These are phyloP conservation scores for Candida ovalis DNA, from an alignment of 805 yeast species.

Conservation along the genomic window DNA sequence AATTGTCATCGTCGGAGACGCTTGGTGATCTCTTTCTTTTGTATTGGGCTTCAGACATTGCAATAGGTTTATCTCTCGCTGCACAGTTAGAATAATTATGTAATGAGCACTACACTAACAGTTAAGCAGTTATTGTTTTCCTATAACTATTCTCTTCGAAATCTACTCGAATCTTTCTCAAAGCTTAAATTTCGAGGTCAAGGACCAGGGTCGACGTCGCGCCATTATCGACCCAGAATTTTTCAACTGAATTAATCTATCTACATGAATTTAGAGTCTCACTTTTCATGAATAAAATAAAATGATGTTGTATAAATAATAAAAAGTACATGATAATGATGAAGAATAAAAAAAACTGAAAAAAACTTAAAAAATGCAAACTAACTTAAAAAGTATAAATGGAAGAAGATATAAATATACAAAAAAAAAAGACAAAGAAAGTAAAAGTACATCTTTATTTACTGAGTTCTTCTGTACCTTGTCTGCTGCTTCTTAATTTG, in stretches of 20 bases:
- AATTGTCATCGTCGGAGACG: conserved; percentile 13
- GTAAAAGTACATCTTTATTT: not conserved
- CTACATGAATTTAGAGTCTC: too few species aligned
- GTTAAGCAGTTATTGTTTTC: not conserved
- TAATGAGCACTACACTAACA: not conserved
- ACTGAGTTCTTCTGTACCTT: not conserved
- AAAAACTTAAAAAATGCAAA: not conserved
- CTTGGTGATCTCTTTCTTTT: conserved; percentile 9
- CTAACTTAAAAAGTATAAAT: not conserved
- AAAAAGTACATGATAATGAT: not conserved
- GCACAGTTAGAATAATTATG: too few species aligned
- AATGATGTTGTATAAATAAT: not conserved
- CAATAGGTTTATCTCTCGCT: too few species aligned
- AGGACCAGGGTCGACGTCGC: too few species aligned
- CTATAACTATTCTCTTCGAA: too few species aligned
- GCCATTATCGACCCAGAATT: too few species aligned
- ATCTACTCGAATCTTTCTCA: too few species aligned
- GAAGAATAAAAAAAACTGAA: not conserved
- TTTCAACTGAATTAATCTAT: too few species aligned
- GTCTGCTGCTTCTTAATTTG: not conserved
- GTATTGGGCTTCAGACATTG: conserved; percentile 14
- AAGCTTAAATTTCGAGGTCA: too few species aligned
- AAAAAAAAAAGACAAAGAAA: not conserved
- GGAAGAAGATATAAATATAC: not conserved
- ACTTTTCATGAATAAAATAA: not conserved